Conservation (phyloP, 306 rosid genomes). For the Amphicarpaea edgeworthii region DNA sequence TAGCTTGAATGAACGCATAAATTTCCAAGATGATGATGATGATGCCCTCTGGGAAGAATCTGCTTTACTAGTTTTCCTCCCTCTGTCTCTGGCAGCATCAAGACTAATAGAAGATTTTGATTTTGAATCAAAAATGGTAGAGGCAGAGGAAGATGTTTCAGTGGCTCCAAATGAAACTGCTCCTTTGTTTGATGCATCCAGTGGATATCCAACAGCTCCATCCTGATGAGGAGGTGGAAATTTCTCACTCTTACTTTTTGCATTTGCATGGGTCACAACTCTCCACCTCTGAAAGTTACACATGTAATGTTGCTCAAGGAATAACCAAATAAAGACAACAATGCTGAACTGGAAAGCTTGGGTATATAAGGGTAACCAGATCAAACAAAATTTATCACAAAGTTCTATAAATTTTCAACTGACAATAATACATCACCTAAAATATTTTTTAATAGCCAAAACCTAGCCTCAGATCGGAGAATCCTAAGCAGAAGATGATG, state of each 20-base stretch:
- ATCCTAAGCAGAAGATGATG: constrained; percentile 37
- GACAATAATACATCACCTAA: neutral
- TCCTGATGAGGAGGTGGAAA: constrained; percentile 97
- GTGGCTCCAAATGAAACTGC: constrained; percentile 71
- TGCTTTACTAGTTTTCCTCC: constrained; percentile 57
- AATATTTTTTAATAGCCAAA: constrained; percentile 6
- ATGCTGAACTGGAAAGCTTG: constrained; percentile 4
- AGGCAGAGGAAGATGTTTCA: constrained; percentile 68
- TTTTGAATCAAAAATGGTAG: constrained; percentile 62
- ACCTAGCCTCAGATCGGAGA: constrained; percentile 31
- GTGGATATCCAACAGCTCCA: constrained; percentile 83
- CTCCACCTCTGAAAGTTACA: constrained; percentile 74
- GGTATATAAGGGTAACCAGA: neutral
- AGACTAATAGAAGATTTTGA: constrained; percentile 54
- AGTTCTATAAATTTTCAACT: constrained; percentile 16
- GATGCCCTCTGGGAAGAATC: constrained; percentile 57
- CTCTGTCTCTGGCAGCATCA: constrained; percentile 63
- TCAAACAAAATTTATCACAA: constrained; percentile 27
- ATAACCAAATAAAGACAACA: constrained; percentile 35
- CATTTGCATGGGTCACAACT: constrained; percentile 70
- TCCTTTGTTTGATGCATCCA: constrained; percentile 62
- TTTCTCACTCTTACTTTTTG: constrained; percentile 96
- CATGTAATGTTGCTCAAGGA: constrained; percentile 31
- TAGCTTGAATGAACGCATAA: constrained; percentile 76
- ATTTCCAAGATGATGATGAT: constrained; percentile 72